Base-by-base conservation (phyloP, 106 monocot species). In the Dendrobium nobile region DNA sequence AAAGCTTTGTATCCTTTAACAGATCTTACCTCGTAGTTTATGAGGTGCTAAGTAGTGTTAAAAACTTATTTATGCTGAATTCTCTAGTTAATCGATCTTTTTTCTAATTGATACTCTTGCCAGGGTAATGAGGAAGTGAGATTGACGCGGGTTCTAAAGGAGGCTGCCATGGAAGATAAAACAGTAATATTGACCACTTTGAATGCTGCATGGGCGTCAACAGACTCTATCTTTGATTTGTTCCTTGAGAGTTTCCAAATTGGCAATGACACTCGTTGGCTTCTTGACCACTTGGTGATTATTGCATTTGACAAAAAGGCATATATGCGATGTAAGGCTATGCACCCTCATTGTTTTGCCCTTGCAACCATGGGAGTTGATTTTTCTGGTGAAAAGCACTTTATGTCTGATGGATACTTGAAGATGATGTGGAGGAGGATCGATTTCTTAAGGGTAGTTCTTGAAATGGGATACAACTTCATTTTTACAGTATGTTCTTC, bases 351-450 rank as follows among this genome's bases (percentile, higher is more conserved):
- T 59, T 92, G 90, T 79, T 90, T 90, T 78, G 81, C 86, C 33
- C 84, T 92, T 37, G 51, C 27, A 27, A 90, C 86, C 3, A 79
- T 81, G 28, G 90, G 86, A 78, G 78, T 85, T 7, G 92, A 92
- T 82, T 92, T 90, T 67, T 90, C 90, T 9, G 90, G 79, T 27
- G 86, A 88, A 80, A 79, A 92, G 83, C 31, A 81, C 43, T 92
- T 92, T 70, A 88, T 92, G 88, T 77, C 92, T 13, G 78, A 75
- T 51, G 92, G 92, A 40, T 92, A 92, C 74, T 78, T 92, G 72
- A 80, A 81, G 51, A 88, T 92, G 92, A 90, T 92, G 90, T 92
- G 88, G 92, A 88, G 83, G 80, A 86, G 90, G 79, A 83, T 92
- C 19, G 86, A 88, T 75, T 90, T 92, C 85, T 77, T 92, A 67